Base-by-base conservation (phyloP, 371 early-diverging fungal genomes). In the Mucor mucedo region DNA sequence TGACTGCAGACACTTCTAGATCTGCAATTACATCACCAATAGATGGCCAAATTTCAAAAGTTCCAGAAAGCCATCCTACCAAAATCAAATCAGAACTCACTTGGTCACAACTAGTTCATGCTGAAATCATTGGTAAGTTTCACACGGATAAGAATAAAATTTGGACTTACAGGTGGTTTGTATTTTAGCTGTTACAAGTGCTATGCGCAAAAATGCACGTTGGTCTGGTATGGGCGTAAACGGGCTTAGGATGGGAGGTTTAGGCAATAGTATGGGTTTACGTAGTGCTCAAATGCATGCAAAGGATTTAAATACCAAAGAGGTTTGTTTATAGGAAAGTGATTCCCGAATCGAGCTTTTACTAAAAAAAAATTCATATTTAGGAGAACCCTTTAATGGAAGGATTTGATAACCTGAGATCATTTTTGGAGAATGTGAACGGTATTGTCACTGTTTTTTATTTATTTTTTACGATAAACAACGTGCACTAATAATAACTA, bases 131-230 rank as follows among this genome's bases (percentile, higher is more conserved):
- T 59, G 84, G 79, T 78, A 81, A 48, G 41, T 7, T 21, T 21
- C 21, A 13, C 21, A 47, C 21, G 5, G 21, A 8, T 8, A 35
- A 35, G 35, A 7, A 47, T 16, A 21, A 47, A 45, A 47, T 47
- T 9, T 28, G 21, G 21, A 21, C 21, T 21, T 21, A 21, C 0
- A 21, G 21, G 21, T 21, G 21, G 21, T 21, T 38, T 50, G 21
- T 16, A 30, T 60, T 38, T 38, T 21, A 71, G 82, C 83, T 63
- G 93, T 94, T 45, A 89, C 89, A 16, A 87, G 84, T 66, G 88
- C 90, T 38, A 92, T 94, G 93, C 84, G 92, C n/a, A 90, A 90
- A 77, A 93, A 92, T 73, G 88, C 91, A 58, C 88, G 92, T 28
- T 94, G 93, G 93, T 85, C 89, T 49, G 89, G 89, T 33, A 84